Base-by-base conservation (phyloP, 2,329 filamentous ascomycete species). In the Phialemonium atrogriseum region DNA sequence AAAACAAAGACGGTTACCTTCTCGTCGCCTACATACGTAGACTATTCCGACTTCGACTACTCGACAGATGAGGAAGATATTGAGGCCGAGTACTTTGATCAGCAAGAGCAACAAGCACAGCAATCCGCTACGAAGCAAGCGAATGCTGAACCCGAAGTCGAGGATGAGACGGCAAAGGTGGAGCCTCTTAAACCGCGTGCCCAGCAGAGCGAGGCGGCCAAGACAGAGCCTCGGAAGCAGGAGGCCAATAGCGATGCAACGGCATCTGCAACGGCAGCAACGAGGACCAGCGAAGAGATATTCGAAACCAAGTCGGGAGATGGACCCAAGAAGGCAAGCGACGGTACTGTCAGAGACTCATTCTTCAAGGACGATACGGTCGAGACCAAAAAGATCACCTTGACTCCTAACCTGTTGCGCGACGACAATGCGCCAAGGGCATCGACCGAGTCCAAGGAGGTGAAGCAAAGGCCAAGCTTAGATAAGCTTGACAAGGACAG, bases 291-390 rank as follows among this genome's bases (percentile, higher is more conserved):
- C 44, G 82, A 86, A 34, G 84, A 89, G 27, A 70, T 74, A 4
- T 70, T 80, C 35, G 73, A 77, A 28, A 60, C 55, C 27, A 75
- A 67, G 39, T 47, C 56, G 2, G 62, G 66, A 35, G 64, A 72
- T 24, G 61, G 62, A 2, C 59, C 63, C 2, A 70, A 68, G 51
- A 75, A 80, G 51, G 87, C 85, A 21, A 77, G 81, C 41, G 93
- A 94, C 46, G 87, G 87, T 24, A 89, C 84, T 14, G 73, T 94
- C 26, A 76, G 89, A 41, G 89, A 96, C 58, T 94, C 89, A 1
- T 95, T 96, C 66, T 95, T 95, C 68, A 94, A 87, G 56, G 91
- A 96, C 50, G 89, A 98, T 50, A 86, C 77, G 19, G 82, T 86
- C 22, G 91, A 96, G 57, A 95, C 91, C 3, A 87, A 93, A 58